Conservation (phyloP, 495 filamentous ascomycete species). For the Astrothelium macrocarpum region DNA sequence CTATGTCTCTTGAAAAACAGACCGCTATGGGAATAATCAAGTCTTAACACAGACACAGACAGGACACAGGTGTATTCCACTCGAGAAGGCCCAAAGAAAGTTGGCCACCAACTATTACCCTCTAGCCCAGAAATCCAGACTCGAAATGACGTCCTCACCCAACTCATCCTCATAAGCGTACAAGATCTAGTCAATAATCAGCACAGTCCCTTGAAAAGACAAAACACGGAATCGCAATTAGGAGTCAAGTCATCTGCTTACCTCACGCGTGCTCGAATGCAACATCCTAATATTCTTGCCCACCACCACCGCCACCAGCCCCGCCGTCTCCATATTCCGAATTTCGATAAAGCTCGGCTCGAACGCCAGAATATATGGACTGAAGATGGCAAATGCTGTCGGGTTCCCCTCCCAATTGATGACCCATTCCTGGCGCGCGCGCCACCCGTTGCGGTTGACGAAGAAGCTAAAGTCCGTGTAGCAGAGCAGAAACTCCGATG, state of each 20-base stretch:
- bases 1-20: neutral
- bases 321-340: conserved; percentile 82
- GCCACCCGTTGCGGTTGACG: conserved; percentile 97
- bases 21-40: neutral
- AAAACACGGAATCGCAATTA: conserved; percentile 5
- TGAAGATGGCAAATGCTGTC: conserved; percentile 81
- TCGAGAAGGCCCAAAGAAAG: neutral
- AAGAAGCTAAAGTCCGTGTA: conserved; percentile 99
- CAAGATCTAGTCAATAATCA: conserved; percentile 54
- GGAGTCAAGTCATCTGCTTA: conserved; percentile 37
- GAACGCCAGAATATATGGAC: conserved; percentile 86
- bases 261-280: conserved; percentile 92
- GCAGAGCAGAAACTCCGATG: conserved; percentile 93
- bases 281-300: conserved; percentile 95
- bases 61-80: neutral
- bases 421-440: conserved; percentile 88
- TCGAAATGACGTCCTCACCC: conserved; percentile 87
- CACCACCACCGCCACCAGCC: conserved; percentile 84
- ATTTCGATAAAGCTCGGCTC: conserved; percentile 99
- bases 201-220: conserved; percentile 15
- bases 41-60: neutral
- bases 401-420: conserved; percentile 96
- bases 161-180: conserved; percentile 95
- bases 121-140: conserved; percentile 85
- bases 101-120: neutral